Evolutionary conservation across 306 rosid species (phyloP), one percentile per base, ranked within the genome.

Genomic region (Rubus parviflorus): DNA sequence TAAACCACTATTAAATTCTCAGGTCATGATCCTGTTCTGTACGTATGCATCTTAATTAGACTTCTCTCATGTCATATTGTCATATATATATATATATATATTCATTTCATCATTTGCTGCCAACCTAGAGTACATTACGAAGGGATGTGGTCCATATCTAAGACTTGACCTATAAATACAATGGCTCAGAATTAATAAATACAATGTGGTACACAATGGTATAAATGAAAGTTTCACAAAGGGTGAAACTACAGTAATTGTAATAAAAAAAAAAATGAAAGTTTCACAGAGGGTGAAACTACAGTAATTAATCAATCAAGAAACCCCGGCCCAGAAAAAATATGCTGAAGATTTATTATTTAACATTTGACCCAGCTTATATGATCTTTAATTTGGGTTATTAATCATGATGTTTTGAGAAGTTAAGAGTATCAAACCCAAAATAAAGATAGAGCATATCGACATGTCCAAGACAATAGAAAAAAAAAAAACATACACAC

Each of bases 141-240:
- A 25, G 5, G 9, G 20, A 17, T 16, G 69, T 64, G 69, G 69
- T 64, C 47, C 47, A 17, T 37, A 38, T 38, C 22, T 64, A 7
- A 64, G 10, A 64, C 69, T 38, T 38, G 47, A 64, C 46, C 47
- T 17, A 64, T 37, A 17, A 63, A 64, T 64, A 64, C 69, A 37
- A 37, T 37, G 14, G 46, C 69, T 3, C 69, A 64, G 47, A 38
- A 64, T 37, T 16, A 38, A 38, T 38, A 64, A 64, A 16, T 63
- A 63, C 41, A 42, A 63, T 38, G 43, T 62, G 22, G 12, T 38
- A 19, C 47, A 37, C 46, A 38, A 38, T 14, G 69, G 16, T 37
- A 63, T 37, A 63, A 63, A 63, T 64, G 47, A 7, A 64, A 16
- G 45, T 64, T 64, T 30, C 68, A 62, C 43, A 62, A 38, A 61